These are phyloP conservation scores for Nicotiana attenuata DNA, from an alignment of 257 asterid genomes.

Conservation along the genomic window DNA sequence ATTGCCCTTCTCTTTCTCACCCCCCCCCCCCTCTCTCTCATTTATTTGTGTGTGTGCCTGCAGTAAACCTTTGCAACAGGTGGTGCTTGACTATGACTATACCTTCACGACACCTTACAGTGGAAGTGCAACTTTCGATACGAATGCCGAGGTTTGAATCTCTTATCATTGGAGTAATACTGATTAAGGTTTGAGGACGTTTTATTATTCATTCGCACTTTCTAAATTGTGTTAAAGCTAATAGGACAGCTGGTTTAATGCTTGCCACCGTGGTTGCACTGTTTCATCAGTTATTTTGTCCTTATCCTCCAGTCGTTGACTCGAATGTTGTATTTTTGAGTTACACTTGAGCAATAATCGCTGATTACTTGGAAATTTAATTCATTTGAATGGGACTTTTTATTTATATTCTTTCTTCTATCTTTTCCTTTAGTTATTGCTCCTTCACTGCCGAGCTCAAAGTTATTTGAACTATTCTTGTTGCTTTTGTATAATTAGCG, in stretches of 20 bases:
- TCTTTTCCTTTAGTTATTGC: background rate
- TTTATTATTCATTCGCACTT: background rate
- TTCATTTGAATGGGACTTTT: background rate
- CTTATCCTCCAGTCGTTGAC: background rate
- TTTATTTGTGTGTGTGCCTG: conserved; percentile 23
- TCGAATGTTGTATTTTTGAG: background rate
- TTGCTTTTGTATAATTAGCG: conserved; percentile 45
- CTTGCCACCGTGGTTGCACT: background rate
- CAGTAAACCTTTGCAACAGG: conserved; percentile 84
- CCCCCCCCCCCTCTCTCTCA: background rate
- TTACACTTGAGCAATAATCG: background rate
- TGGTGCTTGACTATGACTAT: conserved; percentile 91
- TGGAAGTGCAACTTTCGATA: conserved; percentile 60
- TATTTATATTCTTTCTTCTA: background rate
- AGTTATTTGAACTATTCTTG: conserved; percentile 10
- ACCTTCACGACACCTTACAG: conserved; percentile 93
- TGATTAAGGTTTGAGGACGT: background rate
- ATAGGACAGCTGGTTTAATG: background rate
- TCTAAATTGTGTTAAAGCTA: background rate
- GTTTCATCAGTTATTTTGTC: background rate
- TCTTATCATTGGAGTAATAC: conserved; percentile 10
- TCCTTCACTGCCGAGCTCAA: background rate
- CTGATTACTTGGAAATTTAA: background rate
- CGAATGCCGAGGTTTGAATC: conserved; percentile 51
- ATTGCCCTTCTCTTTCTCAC: background rate